phyloP scores from a whole-genome alignment of 345 rosid species.

The Lepidium didymum region DNA sequence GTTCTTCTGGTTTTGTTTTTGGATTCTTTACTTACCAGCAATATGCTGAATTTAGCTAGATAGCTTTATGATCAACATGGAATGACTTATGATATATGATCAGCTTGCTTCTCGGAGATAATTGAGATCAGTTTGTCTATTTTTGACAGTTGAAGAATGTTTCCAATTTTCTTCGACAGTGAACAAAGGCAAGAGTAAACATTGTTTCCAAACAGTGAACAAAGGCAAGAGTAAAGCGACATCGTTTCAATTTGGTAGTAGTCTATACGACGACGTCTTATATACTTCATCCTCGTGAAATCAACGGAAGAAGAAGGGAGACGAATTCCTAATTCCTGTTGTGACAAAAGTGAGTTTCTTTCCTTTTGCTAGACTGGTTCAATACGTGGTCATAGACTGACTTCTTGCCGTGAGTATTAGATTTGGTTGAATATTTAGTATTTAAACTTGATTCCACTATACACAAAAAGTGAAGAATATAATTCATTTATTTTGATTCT shows the following conservation, averaged over 20 bases:
- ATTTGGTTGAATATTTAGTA: not conserved
- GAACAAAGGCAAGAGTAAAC: too few species aligned
- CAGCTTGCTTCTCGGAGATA: not conserved
- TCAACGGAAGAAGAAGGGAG: not conserved
- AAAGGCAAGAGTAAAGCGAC: too few species aligned
- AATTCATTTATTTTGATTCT: too few species aligned
- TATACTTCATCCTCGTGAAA: not conserved
- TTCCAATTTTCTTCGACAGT: slow-evolving; percentile 40
- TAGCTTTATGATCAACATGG: not conserved
- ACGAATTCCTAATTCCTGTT: not conserved
- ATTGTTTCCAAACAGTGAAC: too few species aligned
- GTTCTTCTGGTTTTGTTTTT: not conserved
- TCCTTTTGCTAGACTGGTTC: not conserved
- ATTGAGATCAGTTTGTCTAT: slow-evolving; percentile 6
- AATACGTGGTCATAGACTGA: not conserved
- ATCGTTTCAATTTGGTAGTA: too few species aligned
- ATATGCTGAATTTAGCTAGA: not conserved
- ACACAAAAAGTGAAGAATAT: not conserved
- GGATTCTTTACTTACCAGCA: not conserved
- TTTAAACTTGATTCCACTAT: not conserved
- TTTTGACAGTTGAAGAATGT: slow-evolving; percentile 49
- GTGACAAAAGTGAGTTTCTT: not conserved
- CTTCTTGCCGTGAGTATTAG: not conserved
- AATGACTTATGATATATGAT: not conserved
- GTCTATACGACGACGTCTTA: not conserved